These are phyloP conservation scores for Thelonectria discophora DNA, from an alignment of 2,329 filamentous ascomycete genomes.

Conservation along the genomic window DNA sequence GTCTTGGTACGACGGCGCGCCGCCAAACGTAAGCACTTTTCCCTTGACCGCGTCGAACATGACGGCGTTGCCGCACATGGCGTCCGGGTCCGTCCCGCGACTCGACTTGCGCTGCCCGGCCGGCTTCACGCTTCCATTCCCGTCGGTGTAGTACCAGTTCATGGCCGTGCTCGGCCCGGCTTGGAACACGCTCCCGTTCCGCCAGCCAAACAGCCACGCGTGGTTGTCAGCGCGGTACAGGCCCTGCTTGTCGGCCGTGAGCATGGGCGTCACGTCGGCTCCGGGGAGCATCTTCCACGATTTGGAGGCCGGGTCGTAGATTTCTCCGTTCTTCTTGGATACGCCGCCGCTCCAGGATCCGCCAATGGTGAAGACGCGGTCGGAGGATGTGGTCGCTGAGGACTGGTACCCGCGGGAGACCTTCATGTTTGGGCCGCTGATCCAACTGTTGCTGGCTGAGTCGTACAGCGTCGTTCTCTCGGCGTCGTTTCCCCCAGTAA, in stretches of 20 bases:
- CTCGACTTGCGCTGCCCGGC: slow-evolving; percentile 39
- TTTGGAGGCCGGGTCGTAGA: slow-evolving; percentile 17
- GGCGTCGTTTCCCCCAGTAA: slow-evolving; percentile 63
- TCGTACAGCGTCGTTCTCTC: slow-evolving; percentile 59
- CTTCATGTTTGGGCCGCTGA: slow-evolving; percentile 25
- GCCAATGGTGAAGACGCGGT: slow-evolving; percentile 26
- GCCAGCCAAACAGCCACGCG: slow-evolving; percentile 47
- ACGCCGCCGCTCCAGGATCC: slow-evolving; percentile 28
- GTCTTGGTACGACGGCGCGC: slow-evolving; percentile 56
- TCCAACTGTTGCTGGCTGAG: slow-evolving; percentile 22
- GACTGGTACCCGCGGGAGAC: slow-evolving; percentile 26
- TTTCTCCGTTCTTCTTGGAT: slow-evolving; percentile 28
- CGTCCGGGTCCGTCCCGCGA: slow-evolving; percentile 51
- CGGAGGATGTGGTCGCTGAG: slow-evolving; percentile 20
- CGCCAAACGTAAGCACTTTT: slow-evolving; percentile 64
- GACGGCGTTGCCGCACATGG: slow-evolving; percentile 65
- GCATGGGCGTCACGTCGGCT: slow-evolving; percentile 55
- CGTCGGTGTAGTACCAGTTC: slow-evolving; percentile 62
- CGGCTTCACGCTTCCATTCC: slow-evolving; percentile 31
- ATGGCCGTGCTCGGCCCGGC: slow-evolving; percentile 61
- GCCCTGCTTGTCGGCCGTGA: slow-evolving; percentile 60
- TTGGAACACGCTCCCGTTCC: slow-evolving; percentile 60
- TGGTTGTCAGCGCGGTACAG: slow-evolving; percentile 52
- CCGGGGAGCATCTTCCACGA: slow-evolving; percentile 36
- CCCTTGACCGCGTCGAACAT: slow-evolving; percentile 68